Evolutionary conservation across 1,284 basidiomycete species (phyloP), one percentile per base, ranked within the genome.

Genomic region (Butyriboletus regius): DNA sequence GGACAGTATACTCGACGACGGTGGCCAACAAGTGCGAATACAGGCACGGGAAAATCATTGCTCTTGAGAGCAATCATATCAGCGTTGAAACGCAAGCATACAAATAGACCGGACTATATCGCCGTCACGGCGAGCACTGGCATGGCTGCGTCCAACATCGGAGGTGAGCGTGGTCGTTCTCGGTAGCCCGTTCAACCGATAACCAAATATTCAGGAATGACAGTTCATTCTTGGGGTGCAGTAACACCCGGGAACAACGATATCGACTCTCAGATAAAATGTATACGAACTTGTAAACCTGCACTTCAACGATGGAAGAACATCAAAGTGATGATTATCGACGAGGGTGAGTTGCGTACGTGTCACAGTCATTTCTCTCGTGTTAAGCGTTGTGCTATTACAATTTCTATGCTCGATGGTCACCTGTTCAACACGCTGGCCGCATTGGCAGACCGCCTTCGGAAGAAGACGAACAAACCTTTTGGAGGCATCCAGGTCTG

Each of bases 401-500:
- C 53, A 89, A 86, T 88, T 0, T 91, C 90, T 0, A 92, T 92
- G 90, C 78, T 92, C 0, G 88, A 91, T 54, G 88, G 82, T 0
- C 74, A 78, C 13, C 69, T 91, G 7, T 83, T 91, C 49, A 83
- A 90, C 55, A 85, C 83, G 53, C 73, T 91, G 4, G 63, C 70
- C 15, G 49, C 60, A 5, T 70, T 85, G 39, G 83, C 75, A 7
- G 56, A 60, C 3, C 61, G 70, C 7, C 62, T 70, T 7, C 61
- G 83, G 13, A 79, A 85, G 60, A 82, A 81, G 61, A 80, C 74
- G 3, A 56, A 66, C n/a, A 66, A 63, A 33, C 83, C 88, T 0
- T 92, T 90, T 57, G 90, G 90, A 26, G 88, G 88, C 2, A 85
- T 92, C n/a, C 85, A 88, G 72, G 82, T 81, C 48, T n/a, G 66